Conservation (phyloP, 331 rosid genomes). For the Saraca asoca region DNA sequence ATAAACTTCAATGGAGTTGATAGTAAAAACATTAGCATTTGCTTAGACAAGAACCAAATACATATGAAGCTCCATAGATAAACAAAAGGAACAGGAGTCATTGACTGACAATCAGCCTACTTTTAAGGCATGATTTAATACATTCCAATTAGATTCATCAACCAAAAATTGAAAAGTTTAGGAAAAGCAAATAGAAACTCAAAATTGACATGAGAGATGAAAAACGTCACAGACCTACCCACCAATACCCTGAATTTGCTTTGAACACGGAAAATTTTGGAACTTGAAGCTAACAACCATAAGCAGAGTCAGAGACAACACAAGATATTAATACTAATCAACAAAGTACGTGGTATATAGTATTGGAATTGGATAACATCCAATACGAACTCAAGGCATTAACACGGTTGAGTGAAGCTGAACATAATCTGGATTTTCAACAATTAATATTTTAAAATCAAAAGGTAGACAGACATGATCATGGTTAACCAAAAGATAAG, state of each 20-base stretch:
- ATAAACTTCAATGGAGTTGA: conserved; percentile 3
- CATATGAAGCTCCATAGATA: neutral
- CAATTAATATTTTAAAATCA: neutral
- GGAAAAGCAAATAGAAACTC: neutral
- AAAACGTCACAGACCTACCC: neutral
- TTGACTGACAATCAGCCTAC: neutral
- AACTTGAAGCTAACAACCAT: neutral
- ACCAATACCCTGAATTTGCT: neutral
- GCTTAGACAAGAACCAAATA: neutral
- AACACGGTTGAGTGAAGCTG: conserved; percentile 14
- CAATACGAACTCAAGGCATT: neutral
- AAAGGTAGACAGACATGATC: neutral
- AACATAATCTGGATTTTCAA: neutral
- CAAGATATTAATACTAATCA: neutral
- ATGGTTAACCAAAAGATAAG: neutral
- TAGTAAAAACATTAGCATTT: conserved; percentile 12
- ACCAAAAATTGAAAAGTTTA: neutral
- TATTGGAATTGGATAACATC: conserved; percentile 10
- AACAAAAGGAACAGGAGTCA: neutral
- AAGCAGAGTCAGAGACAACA: neutral
- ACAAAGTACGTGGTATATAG: neutral
- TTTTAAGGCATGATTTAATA: neutral
- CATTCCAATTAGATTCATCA: neutral
- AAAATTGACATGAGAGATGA: neutral
- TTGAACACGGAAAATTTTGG: neutral